A percentile compares a stretch with the other conserved stretches of the same genome.
Evolutionary conservation across 176 grass and related monocot genomes (phyloP).

Genomic region (Pharus latifolius): DNA sequence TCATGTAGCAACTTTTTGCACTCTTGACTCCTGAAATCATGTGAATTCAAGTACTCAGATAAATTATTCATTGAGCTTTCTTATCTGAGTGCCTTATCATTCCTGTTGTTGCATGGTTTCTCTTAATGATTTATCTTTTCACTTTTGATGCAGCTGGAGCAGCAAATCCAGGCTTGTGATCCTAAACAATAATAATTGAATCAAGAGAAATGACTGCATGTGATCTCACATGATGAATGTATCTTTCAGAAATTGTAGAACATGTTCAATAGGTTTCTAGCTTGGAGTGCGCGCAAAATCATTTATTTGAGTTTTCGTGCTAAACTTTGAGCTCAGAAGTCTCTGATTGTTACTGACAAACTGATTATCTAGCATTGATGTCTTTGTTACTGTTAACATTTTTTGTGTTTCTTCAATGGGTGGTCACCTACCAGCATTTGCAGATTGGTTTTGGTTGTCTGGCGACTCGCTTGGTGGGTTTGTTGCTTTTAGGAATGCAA

Average conservation of each 20-base stretch:
- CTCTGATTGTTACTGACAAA: constrained; percentile 18
- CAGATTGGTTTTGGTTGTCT: not conserved
- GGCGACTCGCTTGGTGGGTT: not conserved
- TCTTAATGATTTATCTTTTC: not conserved
- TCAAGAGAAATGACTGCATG: constrained; percentile 2
- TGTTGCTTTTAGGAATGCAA: not conserved
- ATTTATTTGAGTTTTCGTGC: not conserved
- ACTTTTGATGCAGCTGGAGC: constrained; percentile 61
- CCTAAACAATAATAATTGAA: constrained; percentile 31
- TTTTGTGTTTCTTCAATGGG: not conserved
- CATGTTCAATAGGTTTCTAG: constrained; percentile 2
- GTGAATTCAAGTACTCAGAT: not conserved
- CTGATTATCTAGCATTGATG: not conserved
- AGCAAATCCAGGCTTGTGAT: constrained; percentile 52
- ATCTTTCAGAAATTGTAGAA: constrained; percentile 20
- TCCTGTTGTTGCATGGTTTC: not conserved
- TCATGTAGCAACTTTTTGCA: not conserved
- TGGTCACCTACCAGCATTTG: not conserved
- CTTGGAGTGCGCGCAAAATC: not conserved
- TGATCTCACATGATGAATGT: constrained; percentile 18
- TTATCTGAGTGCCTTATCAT: not conserved
- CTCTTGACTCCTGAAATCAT: not conserved
- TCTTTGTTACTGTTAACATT: not conserved
- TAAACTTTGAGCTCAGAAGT: not conserved
- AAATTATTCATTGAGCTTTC: not conserved